Evolutionary conservation across 2,329 filamentous ascomycete genomes (phyloP), one percentile per base, ranked within the genome.

Genomic region (Neonectria punicea): DNA sequence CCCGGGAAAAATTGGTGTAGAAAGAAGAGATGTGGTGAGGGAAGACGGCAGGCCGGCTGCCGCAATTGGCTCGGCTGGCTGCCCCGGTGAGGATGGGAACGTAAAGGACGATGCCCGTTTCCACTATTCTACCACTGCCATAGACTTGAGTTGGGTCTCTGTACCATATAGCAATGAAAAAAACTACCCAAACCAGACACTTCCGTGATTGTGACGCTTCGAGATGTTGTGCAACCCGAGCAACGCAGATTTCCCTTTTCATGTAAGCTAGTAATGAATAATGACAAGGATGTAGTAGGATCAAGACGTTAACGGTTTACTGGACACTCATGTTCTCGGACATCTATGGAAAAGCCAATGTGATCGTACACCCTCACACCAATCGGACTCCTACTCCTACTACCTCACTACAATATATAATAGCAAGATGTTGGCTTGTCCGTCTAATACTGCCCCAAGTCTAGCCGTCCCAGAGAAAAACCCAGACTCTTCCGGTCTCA

Each of bases 81-180:
- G 50, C 47, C 39, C 36, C 50, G 58, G 25, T 63, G 61, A 54
- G 43, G 50, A 41, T 55, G 28, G 55, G 43, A 50, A 50, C 28
- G 68, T 65, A 62, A 67, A 70, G 67, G 55, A 70, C 60, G 63
- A 72, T 67, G 70, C 69, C 70, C 50, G 58, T 69, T 58, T 69
- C 71, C 49, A 54, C 59, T 75, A 69, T 75, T 74, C 70, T 75
- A 64, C 72, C 68, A 70, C 70, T 74, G 69, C 72, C 70, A 76
- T 77, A 76, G 75, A 78, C 74, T 76, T 74, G 64, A 72, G 73
- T 67, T 67, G 65, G 65, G 75, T 78, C 76, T 76, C 67, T 78
- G 77, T 79, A 78, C 73, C 72, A 79, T 79, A 79, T 79, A 79
- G 74, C 68, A 64, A 73, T 60, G 56, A 67, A 53, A 69, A 70